Base-by-base conservation (phyloP, 805 yeast genomes). In the Lipomyces mesembrius region DNA sequence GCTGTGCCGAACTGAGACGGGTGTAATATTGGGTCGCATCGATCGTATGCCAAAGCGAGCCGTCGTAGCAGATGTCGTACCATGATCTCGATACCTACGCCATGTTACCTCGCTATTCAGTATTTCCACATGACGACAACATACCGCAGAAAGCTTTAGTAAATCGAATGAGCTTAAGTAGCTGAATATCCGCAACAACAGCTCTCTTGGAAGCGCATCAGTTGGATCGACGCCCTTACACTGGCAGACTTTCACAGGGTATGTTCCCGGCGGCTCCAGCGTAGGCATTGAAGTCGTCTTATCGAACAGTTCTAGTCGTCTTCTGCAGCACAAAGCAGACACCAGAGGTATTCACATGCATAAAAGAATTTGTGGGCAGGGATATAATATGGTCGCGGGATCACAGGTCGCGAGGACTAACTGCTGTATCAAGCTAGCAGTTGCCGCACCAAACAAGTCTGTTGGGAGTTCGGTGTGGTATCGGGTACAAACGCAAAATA, bases 41-140 rank as follows among this genome's bases (percentile, higher is more conserved):
- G 17, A 68, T 46, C n/a, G 57, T 11, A 17, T 58, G 61, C 72
- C 72, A 69, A 11, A 69, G 65, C 58, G 59, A 27, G 27, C 68
- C 71, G 53, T 69, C 72, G 59, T 20, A 55, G 49, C 63, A 67
- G 14, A 67, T n/a, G 20, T 35, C 46, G 43, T 63, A 56, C 68
- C 69, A 67, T 11, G 49, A 8, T 22, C 51, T 29, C 11, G 66
- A 63, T 22, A 62, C 57, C 65, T 62, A 25, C 7, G 17, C 55
- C 43, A 17, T n/a, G n/a, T 22, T 17, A 59, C 20, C 35, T 17
- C 52, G 17, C 29, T 20, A 25, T 37, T 11, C 34, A 11, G 29
- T 17, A 9, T 7, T 25, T 37, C 11, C 25, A 29, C 22, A 20
- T 1, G 14, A 25, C 25, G 3, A 17, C 39, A 14, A 12, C 39